Percentiles rank a stretch among this genome's conserved stretches.
Conservation (phyloP, 176 grass and related monocot genomes). For the Carex myosuroides region DNA sequence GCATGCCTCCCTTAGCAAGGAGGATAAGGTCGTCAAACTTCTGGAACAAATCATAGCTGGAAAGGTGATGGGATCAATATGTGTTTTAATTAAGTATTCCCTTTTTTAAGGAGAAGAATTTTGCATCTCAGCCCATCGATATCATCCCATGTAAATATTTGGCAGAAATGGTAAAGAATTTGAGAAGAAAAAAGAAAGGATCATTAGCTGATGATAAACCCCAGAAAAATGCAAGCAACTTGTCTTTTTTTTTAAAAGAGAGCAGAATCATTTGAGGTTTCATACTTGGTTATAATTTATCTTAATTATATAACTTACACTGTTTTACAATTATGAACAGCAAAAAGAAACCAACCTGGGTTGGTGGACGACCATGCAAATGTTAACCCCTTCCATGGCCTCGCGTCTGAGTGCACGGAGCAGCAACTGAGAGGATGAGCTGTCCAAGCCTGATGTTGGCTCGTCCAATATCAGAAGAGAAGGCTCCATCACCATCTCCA, state of each 20-base stretch:
- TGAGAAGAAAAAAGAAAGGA: not conserved
- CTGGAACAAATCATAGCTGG: conserved; percentile 71
- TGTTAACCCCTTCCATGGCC: conserved; percentile 86
- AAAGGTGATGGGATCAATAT: conserved; percentile 21
- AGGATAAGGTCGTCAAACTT: conserved; percentile 92
- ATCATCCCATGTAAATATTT: not conserved
- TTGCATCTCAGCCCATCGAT: not conserved
- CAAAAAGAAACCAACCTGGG: conserved; percentile 49
- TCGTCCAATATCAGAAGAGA: conserved; percentile 79
- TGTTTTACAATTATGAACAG: not conserved
- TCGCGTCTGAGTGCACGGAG: conserved; percentile 70
- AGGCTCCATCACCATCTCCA: conserved; percentile 98
- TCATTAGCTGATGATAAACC: not conserved
- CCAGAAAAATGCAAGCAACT: not conserved
- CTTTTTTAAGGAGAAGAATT: not conserved
- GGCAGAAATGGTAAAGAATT: not conserved
- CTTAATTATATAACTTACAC: not conserved
- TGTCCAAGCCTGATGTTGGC: conserved; percentile 87
- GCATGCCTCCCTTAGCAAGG: conserved; percentile 74
- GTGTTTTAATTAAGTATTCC: not conserved
- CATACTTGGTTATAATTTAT: not conserved
- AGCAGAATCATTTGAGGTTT: not conserved
- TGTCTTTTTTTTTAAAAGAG: not conserved
- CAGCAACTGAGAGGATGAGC: conserved; percentile 70
- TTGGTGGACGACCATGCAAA: conserved; percentile 92